These are phyloP conservation scores for Sicyos edulis DNA, from an alignment of 306 rosid genomes.

Conservation along the genomic window DNA sequence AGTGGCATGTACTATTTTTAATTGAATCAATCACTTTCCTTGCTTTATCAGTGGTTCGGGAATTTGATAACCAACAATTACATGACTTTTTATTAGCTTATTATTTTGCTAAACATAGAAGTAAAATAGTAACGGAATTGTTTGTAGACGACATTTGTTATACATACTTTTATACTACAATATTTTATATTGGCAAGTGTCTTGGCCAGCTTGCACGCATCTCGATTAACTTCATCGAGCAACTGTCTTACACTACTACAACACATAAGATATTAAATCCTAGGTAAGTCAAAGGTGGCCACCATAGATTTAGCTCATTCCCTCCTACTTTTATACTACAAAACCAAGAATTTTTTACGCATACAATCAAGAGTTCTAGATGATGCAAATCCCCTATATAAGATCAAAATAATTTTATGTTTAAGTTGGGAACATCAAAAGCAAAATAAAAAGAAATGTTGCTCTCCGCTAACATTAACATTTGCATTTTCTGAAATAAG, in stretches of 20 bases:
- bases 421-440: neutral
- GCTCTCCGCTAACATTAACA: neutral
- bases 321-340: too few relatives aligned
- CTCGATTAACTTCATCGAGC: too few relatives aligned
- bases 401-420: neutral
- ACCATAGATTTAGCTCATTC: too few relatives aligned
- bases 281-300: too few relatives aligned
- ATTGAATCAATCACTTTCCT: too few relatives aligned
- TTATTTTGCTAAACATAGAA: neutral
- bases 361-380: neutral
- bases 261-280: too few relatives aligned
- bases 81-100: neutral
- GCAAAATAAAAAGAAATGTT: neutral
- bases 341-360: neutral
- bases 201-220: too few relatives aligned
- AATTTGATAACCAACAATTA: neutral
- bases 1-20: neutral
- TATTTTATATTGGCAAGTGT: too few relatives aligned
- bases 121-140: neutral
- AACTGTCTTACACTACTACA: too few relatives aligned
- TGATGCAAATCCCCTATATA: neutral
- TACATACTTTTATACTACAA: neutral
- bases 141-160: neutral
- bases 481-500: neutral
- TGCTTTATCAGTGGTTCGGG: neutral